A percentile compares a stretch with the other conserved stretches of the same genome.
phyloP scores from a whole-genome alignment of 306 rosid genomes.

The Neltuma alba region DNA sequence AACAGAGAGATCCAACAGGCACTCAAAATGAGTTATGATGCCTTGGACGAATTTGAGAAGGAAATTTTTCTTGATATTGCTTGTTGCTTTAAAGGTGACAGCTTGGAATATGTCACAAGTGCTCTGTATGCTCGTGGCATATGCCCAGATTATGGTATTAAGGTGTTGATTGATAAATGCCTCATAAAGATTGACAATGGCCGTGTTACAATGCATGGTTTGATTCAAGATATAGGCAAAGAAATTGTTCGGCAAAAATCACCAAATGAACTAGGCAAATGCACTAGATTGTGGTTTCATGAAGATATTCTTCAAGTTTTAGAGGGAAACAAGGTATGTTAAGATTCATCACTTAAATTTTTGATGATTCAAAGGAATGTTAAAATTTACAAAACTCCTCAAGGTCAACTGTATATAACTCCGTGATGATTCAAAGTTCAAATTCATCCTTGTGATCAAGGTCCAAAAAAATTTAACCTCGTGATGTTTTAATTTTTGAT shows the following conservation, averaged over 20 bases:
- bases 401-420: no score
- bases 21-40: background rate
- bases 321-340: background rate
- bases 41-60: background rate
- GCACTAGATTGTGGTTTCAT: conserved; percentile 35
- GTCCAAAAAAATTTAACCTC: no score
- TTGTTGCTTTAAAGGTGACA: background rate
- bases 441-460: no score
- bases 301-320: conserved; percentile 24
- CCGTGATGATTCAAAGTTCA: no score
- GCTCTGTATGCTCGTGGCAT: background rate
- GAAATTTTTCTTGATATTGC: background rate
- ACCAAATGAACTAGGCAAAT: background rate
- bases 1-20: background rate
- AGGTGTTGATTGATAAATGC: background rate
- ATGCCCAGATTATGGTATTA: background rate
- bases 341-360: background rate
- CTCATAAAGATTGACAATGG: background rate
- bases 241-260: conserved; percentile 28
- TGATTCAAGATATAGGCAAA: conserved; percentile 39
- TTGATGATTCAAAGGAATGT: no score
- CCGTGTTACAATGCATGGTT: conserved; percentile 32
- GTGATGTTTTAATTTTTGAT: no score
- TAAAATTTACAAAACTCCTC: no score
- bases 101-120: background rate